Evolutionary conservation across 106 monocot genomes (phyloP), one percentile per base, ranked within the genome.

Genomic region (Allium cepa): DNA sequence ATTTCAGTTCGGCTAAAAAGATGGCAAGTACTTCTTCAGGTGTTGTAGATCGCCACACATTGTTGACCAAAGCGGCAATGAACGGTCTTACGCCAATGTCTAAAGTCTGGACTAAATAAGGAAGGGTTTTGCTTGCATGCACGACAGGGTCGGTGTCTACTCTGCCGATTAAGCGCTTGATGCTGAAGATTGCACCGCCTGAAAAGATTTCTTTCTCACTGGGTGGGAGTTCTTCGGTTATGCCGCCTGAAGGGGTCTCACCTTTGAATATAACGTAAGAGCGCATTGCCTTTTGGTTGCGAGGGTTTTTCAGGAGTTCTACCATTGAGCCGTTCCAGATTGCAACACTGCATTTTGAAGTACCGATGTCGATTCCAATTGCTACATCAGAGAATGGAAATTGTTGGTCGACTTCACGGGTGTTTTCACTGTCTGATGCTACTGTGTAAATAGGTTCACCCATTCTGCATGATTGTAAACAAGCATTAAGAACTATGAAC

Each of bases 1-100:
- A 63, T 67, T 85, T 92, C 26, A 92, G 70, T 59, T 88, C 85
- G 17, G 77, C 70, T 11, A 88, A 74, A 45, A 88, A 83, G 22
- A 85, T 83, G 8, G 88, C 87, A 17, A 92, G 78, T 7, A 92
- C 82, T 63, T 88, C 92, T 49, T 92, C 92, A 8, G 92, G 92
- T 7, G 88, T 83, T 1, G 85, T 88, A 36, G 88, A 80, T 47
- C 85, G 80, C 92, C 92, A 92, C 5, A 88, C 72, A 55, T 88
- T 85, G 64, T 92, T 88, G n/a, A 88, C 88, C 10, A 85, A 55
- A 16, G 85, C 87, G 18, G 85, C 87, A 64, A 88, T 85, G 15
- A 92, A 92, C 50, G 92, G 92, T 48, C 80, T 75, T 47, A 66
- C 83, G 49, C 92, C 92, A 18, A 92, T 85, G 53, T 70, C 87